These are phyloP conservation scores for Rhynchospora pubera DNA, from an alignment of 176 grass and related monocot genomes.

Conservation along the genomic window DNA sequence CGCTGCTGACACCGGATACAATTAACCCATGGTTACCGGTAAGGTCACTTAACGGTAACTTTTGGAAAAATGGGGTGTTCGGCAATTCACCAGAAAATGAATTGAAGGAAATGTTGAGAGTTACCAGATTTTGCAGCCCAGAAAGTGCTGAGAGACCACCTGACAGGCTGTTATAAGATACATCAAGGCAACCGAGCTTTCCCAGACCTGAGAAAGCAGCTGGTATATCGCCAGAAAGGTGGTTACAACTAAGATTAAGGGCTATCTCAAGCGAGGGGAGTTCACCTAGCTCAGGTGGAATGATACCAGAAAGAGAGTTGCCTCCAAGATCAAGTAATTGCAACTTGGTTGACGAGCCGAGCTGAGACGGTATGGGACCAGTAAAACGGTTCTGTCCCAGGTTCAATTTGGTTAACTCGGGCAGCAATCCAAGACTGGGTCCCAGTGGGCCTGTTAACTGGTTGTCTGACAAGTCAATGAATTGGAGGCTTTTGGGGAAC, in stretches of 20 bases:
- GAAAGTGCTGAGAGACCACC: slow-evolving; percentile 46
- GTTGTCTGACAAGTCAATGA: slow-evolving; percentile 83
- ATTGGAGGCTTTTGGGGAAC: slow-evolving; percentile 58
- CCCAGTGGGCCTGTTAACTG: slow-evolving; percentile 46
- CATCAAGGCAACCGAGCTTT: slow-evolving; percentile 71
- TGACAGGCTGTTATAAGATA: slow-evolving; percentile 73
- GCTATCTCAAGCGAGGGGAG: slow-evolving; percentile 70
- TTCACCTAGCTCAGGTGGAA: slow-evolving; percentile 57
- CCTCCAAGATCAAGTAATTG: slow-evolving; percentile 72
- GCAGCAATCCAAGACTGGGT: slow-evolving; percentile 43
- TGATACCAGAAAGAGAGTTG: slow-evolving; percentile 61
- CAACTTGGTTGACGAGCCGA: slow-evolving; percentile 73
- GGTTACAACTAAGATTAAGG: slow-evolving; percentile 88
- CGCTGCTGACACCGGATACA: slow-evolving; percentile 22
- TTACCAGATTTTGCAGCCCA: slow-evolving; percentile 66
- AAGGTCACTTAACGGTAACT: slow-evolving; percentile 75
- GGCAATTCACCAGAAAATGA: slow-evolving; percentile 75
- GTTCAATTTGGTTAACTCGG: slow-evolving; percentile 76
- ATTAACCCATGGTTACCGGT: slow-evolving; percentile 64
- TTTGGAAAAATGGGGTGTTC: slow-evolving; percentile 75
- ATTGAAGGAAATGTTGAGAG: slow-evolving; percentile 85
- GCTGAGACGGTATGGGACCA: slow-evolving; percentile 53
- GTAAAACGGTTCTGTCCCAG: slow-evolving; percentile 54
- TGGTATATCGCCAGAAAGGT: slow-evolving; percentile 66
- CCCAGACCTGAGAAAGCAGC: slow-evolving; percentile 42